Percentiles rank a stretch among this genome's conserved stretches.
Conservation (phyloP, 345 rosid genomes). For the Rhodomyrtus tomentosa region DNA sequence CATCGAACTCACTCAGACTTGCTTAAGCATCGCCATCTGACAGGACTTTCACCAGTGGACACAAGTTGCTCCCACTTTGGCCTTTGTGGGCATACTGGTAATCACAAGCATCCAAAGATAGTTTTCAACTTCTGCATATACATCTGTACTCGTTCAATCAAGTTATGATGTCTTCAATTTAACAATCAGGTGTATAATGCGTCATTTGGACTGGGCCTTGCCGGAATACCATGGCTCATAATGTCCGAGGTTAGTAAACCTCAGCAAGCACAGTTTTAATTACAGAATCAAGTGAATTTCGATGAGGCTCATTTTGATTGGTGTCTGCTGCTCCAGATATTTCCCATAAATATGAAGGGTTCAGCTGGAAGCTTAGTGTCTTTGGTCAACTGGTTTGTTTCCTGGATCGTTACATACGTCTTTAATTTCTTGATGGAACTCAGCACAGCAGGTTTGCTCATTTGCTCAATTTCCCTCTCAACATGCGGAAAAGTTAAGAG, state of each 20-base stretch:
- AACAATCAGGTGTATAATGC: slow-evolving; percentile 7
- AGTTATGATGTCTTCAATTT: neutral
- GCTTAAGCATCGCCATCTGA: neutral
- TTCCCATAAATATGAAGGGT: slow-evolving; percentile 75
- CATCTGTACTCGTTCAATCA: neutral
- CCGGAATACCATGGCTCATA: slow-evolving; percentile 71
- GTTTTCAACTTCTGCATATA: neutral
- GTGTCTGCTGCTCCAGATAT: slow-evolving; percentile 30
- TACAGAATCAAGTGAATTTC: neutral
- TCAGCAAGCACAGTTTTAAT: neutral
- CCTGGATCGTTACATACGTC: slow-evolving; percentile 61
- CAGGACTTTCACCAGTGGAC: slow-evolving; percentile 43
- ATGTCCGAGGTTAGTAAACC: slow-evolving; percentile 55
- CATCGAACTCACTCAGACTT: neutral
- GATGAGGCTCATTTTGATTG: neutral
- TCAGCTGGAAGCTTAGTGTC: slow-evolving; percentile 83
- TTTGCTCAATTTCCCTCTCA: neutral
- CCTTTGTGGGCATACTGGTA: slow-evolving; percentile 53
- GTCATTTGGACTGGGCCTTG: slow-evolving; percentile 60
- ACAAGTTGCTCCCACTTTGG: slow-evolving; percentile 26
- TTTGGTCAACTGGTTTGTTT: slow-evolving; percentile 62
- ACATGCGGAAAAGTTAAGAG: neutral
- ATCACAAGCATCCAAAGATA: neutral
- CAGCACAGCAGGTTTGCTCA: slow-evolving; percentile 27
- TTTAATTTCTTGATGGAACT: slow-evolving; percentile 50